phyloP scores from a whole-genome alignment of 2,329 filamentous ascomycete species.

The Periconia sp. region DNA sequence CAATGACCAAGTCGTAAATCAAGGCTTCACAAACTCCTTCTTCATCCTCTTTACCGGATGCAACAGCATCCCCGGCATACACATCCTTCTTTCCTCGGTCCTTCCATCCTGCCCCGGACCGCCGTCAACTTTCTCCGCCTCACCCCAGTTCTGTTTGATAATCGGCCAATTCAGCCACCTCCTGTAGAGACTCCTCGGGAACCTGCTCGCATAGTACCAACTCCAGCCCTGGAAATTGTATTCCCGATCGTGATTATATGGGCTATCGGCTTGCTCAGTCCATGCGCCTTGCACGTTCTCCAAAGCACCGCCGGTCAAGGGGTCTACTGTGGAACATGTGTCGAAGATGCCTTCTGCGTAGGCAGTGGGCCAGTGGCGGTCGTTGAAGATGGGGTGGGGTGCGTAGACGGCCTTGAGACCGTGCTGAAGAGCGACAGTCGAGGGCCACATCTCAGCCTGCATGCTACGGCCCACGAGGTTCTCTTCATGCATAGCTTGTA shows the following conservation, averaged over 20 bases:
- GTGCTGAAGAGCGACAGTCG: constrained; percentile 85
- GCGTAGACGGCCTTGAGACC: constrained; percentile 91
- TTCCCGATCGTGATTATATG: constrained; percentile 70
- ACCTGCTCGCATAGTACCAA: constrained; percentile 91
- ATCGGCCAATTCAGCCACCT: constrained; percentile 86
- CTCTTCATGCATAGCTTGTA: constrained; percentile 89
- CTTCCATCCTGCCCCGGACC: constrained; percentile 49
- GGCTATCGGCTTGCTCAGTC: constrained; percentile 50
- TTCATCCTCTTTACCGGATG: constrained; percentile 79
- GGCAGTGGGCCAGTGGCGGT: constrained; percentile 81
- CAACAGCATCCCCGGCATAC: constrained; percentile 84
- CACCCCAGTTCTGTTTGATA: constrained; percentile 78
- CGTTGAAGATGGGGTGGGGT: constrained; percentile 86
- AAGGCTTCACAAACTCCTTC: constrained; percentile 27
- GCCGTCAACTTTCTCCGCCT: constrained; percentile 67
- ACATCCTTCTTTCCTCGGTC: constrained; percentile 77
- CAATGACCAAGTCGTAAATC: too few species aligned
- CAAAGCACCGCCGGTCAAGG: constrained; percentile 45
- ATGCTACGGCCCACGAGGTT: constrained; percentile 87
- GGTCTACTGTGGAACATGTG: constrained; percentile 46
- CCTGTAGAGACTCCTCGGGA: constrained; percentile 80
- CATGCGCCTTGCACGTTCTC: constrained; percentile 67
- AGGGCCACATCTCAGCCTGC: constrained; percentile 97
- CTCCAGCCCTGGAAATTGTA: constrained; percentile 86
- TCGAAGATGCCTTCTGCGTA: constrained; percentile 84